Conservation (phyloP, 129 eudicot genomes). For the Pseudognaphalium luteoalbum region DNA sequence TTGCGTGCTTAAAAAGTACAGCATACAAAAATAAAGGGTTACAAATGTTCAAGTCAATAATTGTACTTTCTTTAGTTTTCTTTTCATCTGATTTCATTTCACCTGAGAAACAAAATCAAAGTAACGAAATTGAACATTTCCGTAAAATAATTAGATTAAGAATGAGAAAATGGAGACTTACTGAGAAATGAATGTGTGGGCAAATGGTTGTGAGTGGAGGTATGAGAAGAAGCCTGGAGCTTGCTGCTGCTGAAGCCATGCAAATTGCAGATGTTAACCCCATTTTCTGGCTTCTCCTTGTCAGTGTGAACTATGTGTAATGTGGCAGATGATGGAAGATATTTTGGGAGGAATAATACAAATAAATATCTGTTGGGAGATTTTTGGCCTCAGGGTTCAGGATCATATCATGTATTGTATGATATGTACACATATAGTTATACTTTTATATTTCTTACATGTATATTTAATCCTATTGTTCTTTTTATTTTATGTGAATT, state of each 20-base stretch:
- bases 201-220: constrained; percentile 23
- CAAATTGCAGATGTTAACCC: constrained; percentile 29
- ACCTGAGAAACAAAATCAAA: too few species aligned
- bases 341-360: constrained; percentile 23
- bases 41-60: too few species aligned
- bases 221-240: constrained; percentile 22
- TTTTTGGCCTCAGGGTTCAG: constrained; percentile 29
- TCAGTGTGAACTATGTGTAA: constrained; percentile 13
- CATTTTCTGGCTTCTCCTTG: constrained; percentile 18
- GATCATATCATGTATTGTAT: constrained; percentile 15
- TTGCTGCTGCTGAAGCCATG: constrained; percentile 31
- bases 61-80: too few species aligned
- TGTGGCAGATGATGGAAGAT: constrained; percentile 25
- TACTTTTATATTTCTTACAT: not conserved
- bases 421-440: not conserved
- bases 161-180: constrained; percentile 31
- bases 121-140: too few species aligned
- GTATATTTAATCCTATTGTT: not conserved
- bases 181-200: constrained; percentile 22
- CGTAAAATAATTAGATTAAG: not conserved
- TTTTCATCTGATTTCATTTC: too few species aligned
- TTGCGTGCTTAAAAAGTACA: too few species aligned
- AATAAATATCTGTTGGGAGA: constrained; percentile 23
- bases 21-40: too few species aligned
- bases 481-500: not conserved